Evolutionary conservation across 228 moss, liverwort and hornwort species (phyloP), one percentile per base, ranked within the genome.

Genomic region (Sphagnum fallax): DNA sequence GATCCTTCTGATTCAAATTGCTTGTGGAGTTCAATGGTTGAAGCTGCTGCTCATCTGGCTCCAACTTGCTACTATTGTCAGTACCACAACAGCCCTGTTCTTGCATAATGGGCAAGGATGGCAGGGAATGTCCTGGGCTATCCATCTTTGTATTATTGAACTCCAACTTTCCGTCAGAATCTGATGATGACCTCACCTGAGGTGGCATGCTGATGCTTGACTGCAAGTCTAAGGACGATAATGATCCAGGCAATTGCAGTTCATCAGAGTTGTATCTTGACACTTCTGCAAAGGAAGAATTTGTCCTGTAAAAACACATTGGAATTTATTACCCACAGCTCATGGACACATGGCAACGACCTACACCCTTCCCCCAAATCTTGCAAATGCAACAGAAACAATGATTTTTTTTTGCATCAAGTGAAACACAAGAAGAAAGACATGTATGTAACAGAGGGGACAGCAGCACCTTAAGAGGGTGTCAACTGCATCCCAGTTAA

Each of bases 191-290:
- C 71, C 77, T 83, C 53, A 71, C 74, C 32, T 32, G 32, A 58
- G 73, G 52, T 49, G 75, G 66, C 51, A 76, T 32, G 68, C 16
- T 65, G 49, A 62, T 82, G 64, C 77, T 78, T 72, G 75, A 4
- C 12, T 72, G 67, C 71, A 80, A 73, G 65, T 67, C 73, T 62
- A 80, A 75, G 73, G 86, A 82, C 18, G 87, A 83, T 65, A 76
- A 78, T 61, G 83, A 81, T 67, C 78, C 75, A 73, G 70, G 87
- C 87, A 80, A 83, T 61, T 87, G 81, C 83, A 83, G 69, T 15
- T 78, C 76, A 65, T 83, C 82, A 51, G 76, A 63, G 48, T 68
- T 68, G 16, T 63, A 68, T 52, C 65, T 72, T 32, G 12, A 8
- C 12, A 59, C 80, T 51, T 69, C 66, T 60, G 78, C 80, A 67